Percentiles rank a stretch among this genome's conserved stretches.
phyloP scores from a whole-genome alignment of 345 rosid species.

The Brassica juncea region DNA sequence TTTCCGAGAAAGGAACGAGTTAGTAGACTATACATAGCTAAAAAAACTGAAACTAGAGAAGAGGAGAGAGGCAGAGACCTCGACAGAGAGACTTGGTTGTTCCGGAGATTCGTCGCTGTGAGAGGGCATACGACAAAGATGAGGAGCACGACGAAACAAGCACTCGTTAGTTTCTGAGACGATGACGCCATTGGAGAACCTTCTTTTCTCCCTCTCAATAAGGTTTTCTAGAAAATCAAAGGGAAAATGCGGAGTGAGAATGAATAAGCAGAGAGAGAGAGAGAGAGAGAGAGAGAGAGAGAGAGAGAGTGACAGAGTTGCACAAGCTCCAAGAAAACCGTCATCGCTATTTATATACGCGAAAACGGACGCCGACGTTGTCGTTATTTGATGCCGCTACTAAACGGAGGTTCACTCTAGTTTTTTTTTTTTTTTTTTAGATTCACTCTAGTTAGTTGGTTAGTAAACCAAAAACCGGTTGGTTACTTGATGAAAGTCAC shows the following conservation, averaged over 20 bases:
- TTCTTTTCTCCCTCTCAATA: background rate
- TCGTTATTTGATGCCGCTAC: conserved; percentile 1
- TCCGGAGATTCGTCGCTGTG: background rate
- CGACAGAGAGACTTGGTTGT: conserved; percentile 15
- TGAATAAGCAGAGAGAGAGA: background rate
- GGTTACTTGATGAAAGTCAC: background rate
- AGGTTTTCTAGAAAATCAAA: background rate
- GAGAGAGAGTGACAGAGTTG: conserved; percentile 1
- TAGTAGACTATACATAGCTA: background rate
- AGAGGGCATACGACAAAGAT: background rate
- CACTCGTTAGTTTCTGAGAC: background rate
- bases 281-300: conserved; percentile 5
- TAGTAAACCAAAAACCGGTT: background rate
- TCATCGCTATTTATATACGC: background rate
- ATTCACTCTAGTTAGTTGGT: background rate
- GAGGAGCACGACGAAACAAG: conserved; percentile 10
- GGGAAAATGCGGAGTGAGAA: background rate
- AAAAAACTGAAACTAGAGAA: background rate
- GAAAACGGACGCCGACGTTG: background rate
- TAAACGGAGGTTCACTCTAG: background rate
- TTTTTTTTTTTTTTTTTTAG: background rate
- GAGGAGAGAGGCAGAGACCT: background rate
- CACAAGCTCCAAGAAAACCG: conserved; percentile 28
- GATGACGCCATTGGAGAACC: background rate
- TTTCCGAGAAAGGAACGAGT: background rate